Evolutionary conservation across 2,329 filamentous ascomycete species (phyloP), one percentile per base, ranked within the genome.

Genomic region (Penicillium sp.): DNA sequence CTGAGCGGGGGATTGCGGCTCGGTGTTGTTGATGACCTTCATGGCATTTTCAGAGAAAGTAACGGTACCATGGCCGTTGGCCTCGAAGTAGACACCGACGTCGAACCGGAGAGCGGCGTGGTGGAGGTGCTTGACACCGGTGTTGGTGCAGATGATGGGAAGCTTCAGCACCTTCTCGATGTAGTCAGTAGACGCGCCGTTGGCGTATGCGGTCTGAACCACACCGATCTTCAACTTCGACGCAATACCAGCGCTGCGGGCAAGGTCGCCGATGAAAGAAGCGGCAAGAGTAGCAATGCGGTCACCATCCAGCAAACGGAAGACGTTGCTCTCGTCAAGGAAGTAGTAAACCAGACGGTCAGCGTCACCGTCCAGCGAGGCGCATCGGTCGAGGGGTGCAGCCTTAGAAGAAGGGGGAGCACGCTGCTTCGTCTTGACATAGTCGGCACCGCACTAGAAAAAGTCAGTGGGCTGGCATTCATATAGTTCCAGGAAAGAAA

Each of bases 291-390:
- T 96, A 5, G 94, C 93, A 69, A 99, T 99, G 51, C 93, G 91
- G 76, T 99, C 94, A 58, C 94, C 94, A 67, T 99, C 94, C 12
- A 99, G 85, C 71, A 99, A 89, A 69, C 89, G 87, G 81, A 99
- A 99, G 23, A 87, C 85, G 54, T 85, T 88, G 62, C 92, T 86
- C 12, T 88, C 83, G 67, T 96, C 91, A 66, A 87, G 79, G 82
- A 92, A 97, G 80, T 97, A 97, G 81, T 96, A 97, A 55, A 97
- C 90, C 58, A 99, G 82, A 55, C 94, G 89, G 73, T 99, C 94
- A 15, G 94, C 94, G 70, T 99, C 94, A 51, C 94, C 94, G 65
- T 99, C 94, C 54, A 96, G 83, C 8, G 93, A 97, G 74, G 90
- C 93, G 81, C 87, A 93, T 56, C 94, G 88, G 60, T 89, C 88